phyloP scores from a whole-genome alignment of 192 early-diverging fungal species.

The Coemansia sp. region DNA sequence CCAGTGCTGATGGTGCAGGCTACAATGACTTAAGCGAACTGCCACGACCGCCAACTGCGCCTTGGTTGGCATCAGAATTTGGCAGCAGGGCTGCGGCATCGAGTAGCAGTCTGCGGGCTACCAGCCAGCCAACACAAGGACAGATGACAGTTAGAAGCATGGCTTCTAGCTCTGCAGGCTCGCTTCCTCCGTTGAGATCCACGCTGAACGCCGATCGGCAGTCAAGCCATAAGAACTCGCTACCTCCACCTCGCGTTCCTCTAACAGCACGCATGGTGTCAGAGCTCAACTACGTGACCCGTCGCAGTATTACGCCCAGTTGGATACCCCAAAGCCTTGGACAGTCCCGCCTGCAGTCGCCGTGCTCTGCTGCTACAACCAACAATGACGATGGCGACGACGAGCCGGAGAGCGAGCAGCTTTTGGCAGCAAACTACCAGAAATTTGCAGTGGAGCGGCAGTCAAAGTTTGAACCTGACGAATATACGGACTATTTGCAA shows the following conservation, averaged over 20 bases:
- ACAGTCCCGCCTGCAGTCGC: not conserved
- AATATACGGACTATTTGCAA: slow-evolving; percentile 65
- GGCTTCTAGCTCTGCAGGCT: slow-evolving; percentile 4
- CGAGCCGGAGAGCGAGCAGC: slow-evolving; percentile 12
- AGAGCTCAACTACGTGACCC: slow-evolving; percentile 39
- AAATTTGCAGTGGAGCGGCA: slow-evolving; percentile 44
- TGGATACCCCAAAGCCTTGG: not conserved
- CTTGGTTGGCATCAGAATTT: slow-evolving; percentile 15
- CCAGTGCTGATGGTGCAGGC: too few species aligned
- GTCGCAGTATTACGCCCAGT: slow-evolving; percentile 6
- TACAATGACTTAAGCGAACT: not conserved
- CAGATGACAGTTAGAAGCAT: not conserved
- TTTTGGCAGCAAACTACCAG: slow-evolving; percentile 47
- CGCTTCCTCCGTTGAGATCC: not conserved
- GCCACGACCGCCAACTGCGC: slow-evolving; percentile 25
- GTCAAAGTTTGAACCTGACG: slow-evolving; percentile 39
- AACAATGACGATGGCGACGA: not conserved
- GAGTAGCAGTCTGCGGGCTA: not conserved
- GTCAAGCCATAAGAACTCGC: slow-evolving; percentile 30
- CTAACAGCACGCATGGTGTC: slow-evolving; percentile 32
- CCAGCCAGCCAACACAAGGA: slow-evolving; percentile 16
- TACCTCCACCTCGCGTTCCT: slow-evolving; percentile 18
- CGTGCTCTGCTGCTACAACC: too few species aligned
- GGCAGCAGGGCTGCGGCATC: not conserved
- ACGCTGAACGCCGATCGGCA: not conserved